Evolutionary conservation across 225 moss, liverwort and hornwort genomes (phyloP).

Genomic region (Bryoerythrophyllum caledonicum): DNA sequence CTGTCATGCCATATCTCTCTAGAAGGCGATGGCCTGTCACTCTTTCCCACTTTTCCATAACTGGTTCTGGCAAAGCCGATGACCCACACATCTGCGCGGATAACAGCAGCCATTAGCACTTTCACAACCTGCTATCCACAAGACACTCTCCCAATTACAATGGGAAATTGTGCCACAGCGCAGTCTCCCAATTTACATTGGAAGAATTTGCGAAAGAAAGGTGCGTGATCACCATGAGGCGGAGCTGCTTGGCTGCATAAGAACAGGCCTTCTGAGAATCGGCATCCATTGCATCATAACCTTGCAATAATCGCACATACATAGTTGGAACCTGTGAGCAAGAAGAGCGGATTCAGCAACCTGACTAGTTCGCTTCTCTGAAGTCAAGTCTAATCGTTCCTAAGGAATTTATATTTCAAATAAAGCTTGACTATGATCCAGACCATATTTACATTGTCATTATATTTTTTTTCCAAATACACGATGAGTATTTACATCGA

Average conservation of each 20-base stretch:
- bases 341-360: slow-evolving; percentile 6
- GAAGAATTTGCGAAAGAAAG: slow-evolving; percentile 11
- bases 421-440: background rate
- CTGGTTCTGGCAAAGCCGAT: slow-evolving; percentile 88
- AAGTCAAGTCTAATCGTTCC: background rate
- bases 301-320: slow-evolving; percentile 94
- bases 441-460: background rate
- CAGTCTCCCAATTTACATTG: background rate
- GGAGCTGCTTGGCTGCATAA: slow-evolving; percentile 74
- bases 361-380: background rate
- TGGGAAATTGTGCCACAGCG: slow-evolving; percentile 11
- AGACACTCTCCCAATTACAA: background rate
- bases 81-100: slow-evolving; percentile 92
- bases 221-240: slow-evolving; percentile 73
- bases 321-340: slow-evolving; percentile 84
- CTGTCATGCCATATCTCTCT: slow-evolving; percentile 99
- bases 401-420: background rate
- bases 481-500: slow-evolving; percentile 8
- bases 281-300: slow-evolving; percentile 87
- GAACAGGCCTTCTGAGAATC: slow-evolving; percentile 70
- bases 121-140: slow-evolving; percentile 13
- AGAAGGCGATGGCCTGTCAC: slow-evolving; percentile 94
- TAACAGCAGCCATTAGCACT: slow-evolving; percentile 6
- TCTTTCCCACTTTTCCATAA: slow-evolving; percentile 90
- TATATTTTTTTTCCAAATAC: background rate